phyloP scores from a whole-genome alignment of 1,284 basidiomycete genomes.

The Lignosus rhinocerotis region DNA sequence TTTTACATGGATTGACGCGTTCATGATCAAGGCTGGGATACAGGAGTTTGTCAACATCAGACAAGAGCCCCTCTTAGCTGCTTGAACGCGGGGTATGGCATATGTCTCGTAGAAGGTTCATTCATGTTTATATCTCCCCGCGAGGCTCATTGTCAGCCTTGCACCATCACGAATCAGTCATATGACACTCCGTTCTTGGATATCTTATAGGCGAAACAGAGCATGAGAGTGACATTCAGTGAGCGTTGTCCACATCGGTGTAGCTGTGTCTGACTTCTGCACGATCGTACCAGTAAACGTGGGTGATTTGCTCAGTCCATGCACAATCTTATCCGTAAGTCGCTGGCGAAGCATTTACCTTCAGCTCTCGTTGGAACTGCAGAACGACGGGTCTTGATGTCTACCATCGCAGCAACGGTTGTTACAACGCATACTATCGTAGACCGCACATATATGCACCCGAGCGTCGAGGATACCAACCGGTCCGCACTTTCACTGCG shows the following conservation, averaged over 20 bases:
- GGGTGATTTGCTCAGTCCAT: background rate
- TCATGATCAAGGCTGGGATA: conserved; percentile 6
- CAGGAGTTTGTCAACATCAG: background rate
- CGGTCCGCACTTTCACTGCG: background rate
- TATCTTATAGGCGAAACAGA: background rate
- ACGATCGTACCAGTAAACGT: background rate
- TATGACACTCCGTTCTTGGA: background rate
- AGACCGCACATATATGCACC: background rate
- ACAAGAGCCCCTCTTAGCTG: background rate
- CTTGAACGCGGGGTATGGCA: background rate
- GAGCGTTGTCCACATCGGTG: background rate
- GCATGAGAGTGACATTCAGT: no score
- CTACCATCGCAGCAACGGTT: no score
- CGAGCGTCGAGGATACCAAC: background rate
- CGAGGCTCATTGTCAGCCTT: no score
- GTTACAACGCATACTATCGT: background rate
- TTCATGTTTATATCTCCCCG: background rate
- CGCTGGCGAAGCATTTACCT: no score
- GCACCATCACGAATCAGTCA: no score
- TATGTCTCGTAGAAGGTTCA: background rate
- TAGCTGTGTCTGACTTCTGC: background rate
- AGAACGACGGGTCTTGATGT: no score
- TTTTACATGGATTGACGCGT: conserved; percentile 7
- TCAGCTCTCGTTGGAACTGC: no score
- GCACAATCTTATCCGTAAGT: background rate